Evolutionary conservation across 106 monocot genomes (phyloP), one percentile per base, ranked within the genome.

Genomic region (Agapanthus africanus): DNA sequence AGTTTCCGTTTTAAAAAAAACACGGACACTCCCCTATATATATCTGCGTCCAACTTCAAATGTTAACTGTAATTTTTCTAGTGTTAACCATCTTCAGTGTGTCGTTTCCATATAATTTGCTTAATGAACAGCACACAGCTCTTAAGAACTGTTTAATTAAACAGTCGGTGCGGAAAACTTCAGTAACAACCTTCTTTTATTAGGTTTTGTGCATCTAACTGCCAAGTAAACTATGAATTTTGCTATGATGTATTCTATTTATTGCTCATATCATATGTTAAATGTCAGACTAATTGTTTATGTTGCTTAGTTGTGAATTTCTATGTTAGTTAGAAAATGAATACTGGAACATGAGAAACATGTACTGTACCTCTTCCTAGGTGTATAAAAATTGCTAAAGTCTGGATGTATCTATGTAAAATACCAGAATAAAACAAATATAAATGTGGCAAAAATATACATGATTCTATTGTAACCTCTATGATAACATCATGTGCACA

Each of bases 131-230:
- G 19, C 34, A 35, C 32, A 31, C 13, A 31, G 31, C 6, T 25
- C 9, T 31, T 59, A 11, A 1, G 19, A 31, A 59, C 14, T 4
- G 3, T 21, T 56, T n/a, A n/a, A n/a, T 54, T 70, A 26, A 16
- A 23, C 51, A 63, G 1, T 73, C 36, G 47, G 16, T 71, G 71
- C 10, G 5, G 23, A 22, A 23, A 62, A 13, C 37, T 40, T 32
- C 71, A 15, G 27, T 50, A 41, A 33, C 4, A 31, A 16, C 18
- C 11, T 67, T 66, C n/a, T 69, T 34, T 42, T 76, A 16, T 41
- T 66, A 85, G 85, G 81, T 81, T 85, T 75, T 71, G 34, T 85
- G 67, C 81, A 81, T 75, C 78, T 81, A 8, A 21, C 81, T 71
- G 18, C 81, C 84, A 80, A 70, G 84, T 85, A 78, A 69, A 28